Percentiles rank a stretch among this genome's conserved stretches.
Evolutionary conservation across 1,139 yeast genomes (phyloP).

Genomic region (Eremothecium coryli): DNA sequence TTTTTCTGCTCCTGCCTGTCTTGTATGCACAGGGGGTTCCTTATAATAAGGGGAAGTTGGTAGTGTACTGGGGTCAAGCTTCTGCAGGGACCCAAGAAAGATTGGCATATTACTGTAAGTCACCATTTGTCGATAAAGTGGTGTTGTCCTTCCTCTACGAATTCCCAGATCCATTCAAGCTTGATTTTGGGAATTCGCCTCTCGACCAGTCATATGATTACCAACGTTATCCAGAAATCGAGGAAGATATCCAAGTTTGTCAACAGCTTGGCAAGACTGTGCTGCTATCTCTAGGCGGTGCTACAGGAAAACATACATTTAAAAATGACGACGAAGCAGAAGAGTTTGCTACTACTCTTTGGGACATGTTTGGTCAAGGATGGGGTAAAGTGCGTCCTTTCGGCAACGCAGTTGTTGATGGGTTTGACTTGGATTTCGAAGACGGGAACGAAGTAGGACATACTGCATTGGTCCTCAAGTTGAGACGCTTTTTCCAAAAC

Average conservation of each 20-base stretch:
- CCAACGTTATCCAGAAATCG: conserved; percentile 56
- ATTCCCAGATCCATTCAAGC: conserved; percentile 45
- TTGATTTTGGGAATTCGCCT: conserved; percentile 70
- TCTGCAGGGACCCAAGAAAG: no score
- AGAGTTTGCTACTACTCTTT: conserved; percentile 61
- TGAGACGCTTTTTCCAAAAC: conserved; percentile 48
- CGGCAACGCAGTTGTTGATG: conserved; percentile 57
- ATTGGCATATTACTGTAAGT: no score
- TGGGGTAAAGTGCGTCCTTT: conserved; percentile 60
- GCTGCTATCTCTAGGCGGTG: conserved; percentile 81
- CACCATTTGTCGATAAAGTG: no score
- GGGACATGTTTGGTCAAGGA: conserved; percentile 86
- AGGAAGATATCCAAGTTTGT: conserved; percentile 72
- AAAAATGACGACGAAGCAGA: conserved; percentile 51
- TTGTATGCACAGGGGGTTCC: no score
- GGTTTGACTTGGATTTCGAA: conserved; percentile 68
- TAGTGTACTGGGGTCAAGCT: no score
- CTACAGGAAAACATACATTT: conserved; percentile 73
- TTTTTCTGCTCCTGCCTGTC: no score
- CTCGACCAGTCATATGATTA: conserved; percentile 42
- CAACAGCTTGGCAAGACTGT: conserved; percentile 72
- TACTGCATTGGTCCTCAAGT: conserved; percentile 49
- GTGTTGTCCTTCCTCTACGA: conserved; percentile 52
- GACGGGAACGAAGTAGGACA: conserved; percentile 46
- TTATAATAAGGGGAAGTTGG: no score